phyloP scores from a whole-genome alignment of 768 basidiomycete species.

The Hypsizygus marmoreus region DNA sequence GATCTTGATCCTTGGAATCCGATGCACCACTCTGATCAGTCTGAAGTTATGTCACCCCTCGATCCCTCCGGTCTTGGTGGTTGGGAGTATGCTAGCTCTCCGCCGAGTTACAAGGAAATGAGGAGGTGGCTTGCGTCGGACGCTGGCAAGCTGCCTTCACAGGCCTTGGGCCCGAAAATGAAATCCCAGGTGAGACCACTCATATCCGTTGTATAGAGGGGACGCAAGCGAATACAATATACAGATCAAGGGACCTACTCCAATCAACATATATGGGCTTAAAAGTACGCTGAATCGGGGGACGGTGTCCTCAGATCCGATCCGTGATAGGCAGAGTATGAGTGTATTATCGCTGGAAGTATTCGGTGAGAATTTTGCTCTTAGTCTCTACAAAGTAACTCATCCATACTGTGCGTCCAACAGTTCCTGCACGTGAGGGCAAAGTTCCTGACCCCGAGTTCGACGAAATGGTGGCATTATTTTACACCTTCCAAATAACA shows the following conservation, averaged over 20 bases:
- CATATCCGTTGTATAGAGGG: neutral
- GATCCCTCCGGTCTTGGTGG: slow-evolving; percentile 46
- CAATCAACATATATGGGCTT: slow-evolving; percentile 67
- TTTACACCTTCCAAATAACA: slow-evolving; percentile 68
- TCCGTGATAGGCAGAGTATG: slow-evolving; percentile 73
- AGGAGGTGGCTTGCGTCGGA: slow-evolving; percentile 53
- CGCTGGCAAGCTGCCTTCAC: slow-evolving; percentile 19
- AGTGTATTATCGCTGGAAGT: slow-evolving; percentile 81
- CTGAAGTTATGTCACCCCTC: slow-evolving; percentile 7
- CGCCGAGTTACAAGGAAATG: slow-evolving; percentile 62
- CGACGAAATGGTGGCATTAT: slow-evolving; percentile 68
- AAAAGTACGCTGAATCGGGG: slow-evolving; percentile 49
- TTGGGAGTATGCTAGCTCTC: slow-evolving; percentile 80
- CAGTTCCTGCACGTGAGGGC: slow-evolving; percentile 63
- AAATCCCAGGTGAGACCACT: slow-evolving; percentile 48
- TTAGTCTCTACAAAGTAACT: neutral
- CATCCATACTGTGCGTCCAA: too few species aligned
- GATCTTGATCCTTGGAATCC: slow-evolving; percentile 63
- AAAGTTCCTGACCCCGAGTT: slow-evolving; percentile 65
- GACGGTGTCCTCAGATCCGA: slow-evolving; percentile 8
- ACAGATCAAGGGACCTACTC: slow-evolving; percentile 78
- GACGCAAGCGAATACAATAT: neutral
- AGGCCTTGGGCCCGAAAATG: slow-evolving; percentile 5
- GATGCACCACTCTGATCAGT: neutral
- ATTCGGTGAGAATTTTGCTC: slow-evolving; percentile 59